These are phyloP conservation scores for Verticillium albo-atrum DNA, from an alignment of 2,329 filamentous ascomycete species.

Conservation along the genomic window DNA sequence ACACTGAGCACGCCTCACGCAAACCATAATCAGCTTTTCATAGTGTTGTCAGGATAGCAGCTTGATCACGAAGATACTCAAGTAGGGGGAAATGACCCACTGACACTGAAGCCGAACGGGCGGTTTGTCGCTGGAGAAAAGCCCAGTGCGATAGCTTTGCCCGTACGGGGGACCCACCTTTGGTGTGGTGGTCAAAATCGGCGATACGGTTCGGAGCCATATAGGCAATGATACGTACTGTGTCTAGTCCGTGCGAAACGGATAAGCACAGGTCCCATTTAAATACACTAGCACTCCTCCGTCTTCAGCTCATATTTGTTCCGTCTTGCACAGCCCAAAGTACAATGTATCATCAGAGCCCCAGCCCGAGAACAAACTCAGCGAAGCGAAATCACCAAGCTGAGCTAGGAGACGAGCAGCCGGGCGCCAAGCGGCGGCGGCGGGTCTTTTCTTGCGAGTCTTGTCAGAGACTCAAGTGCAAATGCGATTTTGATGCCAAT, in stretches of 20 bases:
- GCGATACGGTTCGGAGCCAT: too few species aligned
- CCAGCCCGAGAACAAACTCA: neutral
- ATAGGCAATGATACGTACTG: too few species aligned
- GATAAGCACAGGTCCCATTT: neutral
- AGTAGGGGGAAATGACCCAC: too few species aligned
- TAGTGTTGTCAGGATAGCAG: neutral
- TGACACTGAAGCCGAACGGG: too few species aligned
- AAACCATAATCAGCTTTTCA: neutral
- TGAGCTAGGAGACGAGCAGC: neutral
- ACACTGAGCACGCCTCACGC: neutral
- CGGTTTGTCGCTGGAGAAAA: neutral
- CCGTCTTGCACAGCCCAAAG: too few species aligned
- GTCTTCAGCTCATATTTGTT: neutral
- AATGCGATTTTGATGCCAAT: slow-evolving; percentile 9
- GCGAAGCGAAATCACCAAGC: neutral
- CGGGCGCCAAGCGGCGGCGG: slow-evolving; percentile 4
- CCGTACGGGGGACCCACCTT: neutral
- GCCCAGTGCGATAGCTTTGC: neutral
- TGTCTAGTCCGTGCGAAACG: too few species aligned
- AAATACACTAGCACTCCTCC: neutral
- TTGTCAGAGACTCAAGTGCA: slow-evolving; percentile 10
- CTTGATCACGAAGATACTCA: neutral
- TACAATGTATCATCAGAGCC: neutral
- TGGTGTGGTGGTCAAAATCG: neutral
- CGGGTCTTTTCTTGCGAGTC: slow-evolving; percentile 12